phyloP scores from a whole-genome alignment of 2,329 filamentous ascomycete genomes.

The Trichoderma sp. region DNA sequence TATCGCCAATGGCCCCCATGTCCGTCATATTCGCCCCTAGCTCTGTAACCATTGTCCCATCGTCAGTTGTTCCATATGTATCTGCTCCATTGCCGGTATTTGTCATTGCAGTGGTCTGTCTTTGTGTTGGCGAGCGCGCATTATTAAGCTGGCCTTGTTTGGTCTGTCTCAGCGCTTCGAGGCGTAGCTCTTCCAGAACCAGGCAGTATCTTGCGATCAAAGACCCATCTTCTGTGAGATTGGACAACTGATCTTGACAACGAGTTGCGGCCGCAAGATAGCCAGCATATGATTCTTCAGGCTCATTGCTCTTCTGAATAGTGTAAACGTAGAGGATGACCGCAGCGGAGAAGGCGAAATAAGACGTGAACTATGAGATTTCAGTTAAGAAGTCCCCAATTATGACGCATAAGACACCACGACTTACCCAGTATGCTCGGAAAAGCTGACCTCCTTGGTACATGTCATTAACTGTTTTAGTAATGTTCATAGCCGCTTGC shows the following conservation, averaged over 20 bases:
- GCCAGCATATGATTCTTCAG: background rate
- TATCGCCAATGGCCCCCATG: constrained; percentile 12
- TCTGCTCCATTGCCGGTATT: background rate
- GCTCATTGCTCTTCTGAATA: constrained; percentile 13
- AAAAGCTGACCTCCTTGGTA: constrained; percentile 10
- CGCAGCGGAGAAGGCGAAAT: constrained; percentile 11
- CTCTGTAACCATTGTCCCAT: background rate
- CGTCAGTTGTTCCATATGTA: background rate
- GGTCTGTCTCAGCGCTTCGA: constrained; percentile 6
- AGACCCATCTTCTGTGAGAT: constrained; percentile 5
- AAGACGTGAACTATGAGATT: background rate
- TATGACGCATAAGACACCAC: accelerated
- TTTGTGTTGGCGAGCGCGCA: background rate
- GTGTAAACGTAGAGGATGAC: constrained; percentile 8
- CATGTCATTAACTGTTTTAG: constrained; percentile 12
- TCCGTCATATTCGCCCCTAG: constrained; percentile 6
- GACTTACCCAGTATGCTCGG: constrained; percentile 8
- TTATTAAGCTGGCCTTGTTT: background rate
- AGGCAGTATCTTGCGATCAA: constrained; percentile 2
- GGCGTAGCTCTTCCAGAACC: constrained; percentile 5
- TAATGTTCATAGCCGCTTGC: constrained; percentile 5
- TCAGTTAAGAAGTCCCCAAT: background rate
- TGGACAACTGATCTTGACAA: constrained; percentile 6
- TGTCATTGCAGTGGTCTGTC: background rate
- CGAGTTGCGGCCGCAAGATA: background rate